These are phyloP conservation scores for Tagetes erecta DNA, from an alignment of 129 eudicot species.

Conservation along the genomic window DNA sequence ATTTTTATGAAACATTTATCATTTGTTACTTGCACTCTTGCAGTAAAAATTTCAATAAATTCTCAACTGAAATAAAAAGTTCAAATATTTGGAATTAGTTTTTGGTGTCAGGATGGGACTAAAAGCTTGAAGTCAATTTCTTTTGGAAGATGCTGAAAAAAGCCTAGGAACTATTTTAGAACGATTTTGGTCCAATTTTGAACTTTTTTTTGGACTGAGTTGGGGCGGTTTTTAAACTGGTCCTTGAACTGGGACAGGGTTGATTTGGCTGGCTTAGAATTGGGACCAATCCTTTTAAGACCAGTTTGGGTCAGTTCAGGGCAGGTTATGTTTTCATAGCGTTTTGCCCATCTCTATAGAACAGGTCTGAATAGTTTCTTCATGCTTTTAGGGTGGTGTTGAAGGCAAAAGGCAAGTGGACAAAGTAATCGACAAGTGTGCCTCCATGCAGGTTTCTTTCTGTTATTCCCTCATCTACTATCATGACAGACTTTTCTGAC, in stretches of 20 bases:
- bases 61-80: not conserved
- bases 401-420: constrained; percentile 98
- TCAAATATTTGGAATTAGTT: not conserved
- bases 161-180: not conserved
- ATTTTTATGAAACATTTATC: not conserved
- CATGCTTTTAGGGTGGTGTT: constrained; percentile 81
- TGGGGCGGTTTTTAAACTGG: not conserved
- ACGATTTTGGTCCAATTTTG: not conserved
- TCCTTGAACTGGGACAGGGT: not conserved
- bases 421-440: constrained; percentile 90
- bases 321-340: not conserved
- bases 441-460: constrained; percentile 84
- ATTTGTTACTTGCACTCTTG: not conserved
- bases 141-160: not conserved
- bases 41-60: not conserved
- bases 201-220: not conserved
- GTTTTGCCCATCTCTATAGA: not conserved
- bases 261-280: not conserved
- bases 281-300: not conserved
- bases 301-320: not conserved
- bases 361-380: constrained; percentile 31
- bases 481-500: constrained; percentile 14
- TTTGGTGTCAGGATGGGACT: not conserved
- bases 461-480: not conserved
- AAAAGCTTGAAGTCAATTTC: not conserved